Evolutionary conservation across 1,139 yeast genomes (phyloP).

Genomic region (Sugiyamaella xylanicola): DNA sequence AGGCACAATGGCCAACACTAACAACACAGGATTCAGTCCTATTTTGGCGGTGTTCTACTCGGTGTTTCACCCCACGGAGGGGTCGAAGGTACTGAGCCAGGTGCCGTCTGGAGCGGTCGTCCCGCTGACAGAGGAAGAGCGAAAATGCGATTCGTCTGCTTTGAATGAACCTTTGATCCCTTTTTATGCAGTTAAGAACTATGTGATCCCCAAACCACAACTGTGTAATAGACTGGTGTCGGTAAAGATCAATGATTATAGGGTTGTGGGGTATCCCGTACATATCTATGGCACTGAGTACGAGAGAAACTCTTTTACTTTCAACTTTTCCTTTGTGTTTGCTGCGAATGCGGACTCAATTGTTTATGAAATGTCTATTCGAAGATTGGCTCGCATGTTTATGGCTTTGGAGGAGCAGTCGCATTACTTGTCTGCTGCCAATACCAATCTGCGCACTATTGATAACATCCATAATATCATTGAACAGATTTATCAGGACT

Average conservation of each 20-base stretch:
- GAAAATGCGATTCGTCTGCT: conserved; percentile 42
- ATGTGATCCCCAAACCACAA: conserved; percentile 90
- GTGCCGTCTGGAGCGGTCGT: conserved; percentile 71
- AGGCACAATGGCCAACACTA: no score
- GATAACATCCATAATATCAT: conserved; percentile 75
- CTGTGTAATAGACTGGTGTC: conserved; percentile 81
- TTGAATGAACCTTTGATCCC: conserved; percentile 57
- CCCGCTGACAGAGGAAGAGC: conserved; percentile 36
- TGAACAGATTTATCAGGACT: conserved; percentile 87
- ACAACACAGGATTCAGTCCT: conserved; percentile 65
- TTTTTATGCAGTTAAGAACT: conserved; percentile 85
- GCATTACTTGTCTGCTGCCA: conserved; percentile 60
- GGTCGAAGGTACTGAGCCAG: conserved; percentile 90
- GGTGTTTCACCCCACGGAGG: conserved; percentile 92
- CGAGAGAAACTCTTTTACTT: conserved; percentile 87
- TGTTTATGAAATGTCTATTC: conserved; percentile 83
- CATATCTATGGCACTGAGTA: conserved; percentile 73
- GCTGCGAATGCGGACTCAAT: conserved; percentile 78
- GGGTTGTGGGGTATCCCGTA: conserved; percentile 90
- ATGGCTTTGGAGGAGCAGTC: conserved; percentile 89
- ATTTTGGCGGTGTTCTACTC: conserved; percentile 87
- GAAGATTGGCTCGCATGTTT: conserved; percentile 85
- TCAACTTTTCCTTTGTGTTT: conserved; percentile 91
- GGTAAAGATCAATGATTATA: conserved; percentile 66
- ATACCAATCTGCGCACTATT: conserved; percentile 26